Percentiles rank a stretch among this genome's conserved stretches.
phyloP scores from a whole-genome alignment of 2,329 filamentous ascomycete genomes.

The Penicillium sp. region DNA sequence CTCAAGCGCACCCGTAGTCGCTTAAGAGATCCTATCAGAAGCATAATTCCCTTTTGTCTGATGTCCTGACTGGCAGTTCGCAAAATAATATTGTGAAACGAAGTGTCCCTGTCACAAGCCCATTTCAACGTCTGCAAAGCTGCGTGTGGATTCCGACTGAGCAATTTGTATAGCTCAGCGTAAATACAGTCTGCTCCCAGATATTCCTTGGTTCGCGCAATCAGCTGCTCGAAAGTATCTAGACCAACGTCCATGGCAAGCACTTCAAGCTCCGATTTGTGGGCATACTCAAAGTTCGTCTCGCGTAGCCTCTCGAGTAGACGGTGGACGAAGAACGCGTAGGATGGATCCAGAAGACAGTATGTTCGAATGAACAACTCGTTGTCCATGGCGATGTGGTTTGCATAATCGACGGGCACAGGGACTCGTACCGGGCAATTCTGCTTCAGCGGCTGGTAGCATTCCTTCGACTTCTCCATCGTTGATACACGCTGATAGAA shows the following conservation, averaged over 20 bases:
- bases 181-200: conserved; percentile 62
- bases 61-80: conserved; percentile 58
- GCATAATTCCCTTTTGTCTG: conserved; percentile 53
- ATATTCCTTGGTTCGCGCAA: conserved; percentile 68
- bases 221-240: conserved; percentile 72
- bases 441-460: conserved; percentile 46
- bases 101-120: conserved; percentile 55
- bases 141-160: conserved; percentile 55
- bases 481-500: conserved; percentile 85
- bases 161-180: conserved; percentile 52
- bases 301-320: conserved; percentile 60
- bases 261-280: conserved; percentile 48
- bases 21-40: conserved; percentile 56
- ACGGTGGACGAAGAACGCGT: conserved; percentile 65
- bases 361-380: conserved; percentile 72
- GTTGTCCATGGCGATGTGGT: conserved; percentile 70
- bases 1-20: conserved; percentile 50
- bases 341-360: conserved; percentile 73
- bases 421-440: conserved; percentile 51
- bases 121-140: conserved; percentile 63
- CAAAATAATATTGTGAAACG: conserved; percentile 66
- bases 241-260: conserved; percentile 44
- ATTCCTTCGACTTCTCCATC: conserved; percentile 56
- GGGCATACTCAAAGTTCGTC: conserved; percentile 51
- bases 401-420: conserved; percentile 46